These are phyloP conservation scores for Lachnellula willkommii DNA, from an alignment of 2,329 filamentous ascomycete species.

Conservation along the genomic window DNA sequence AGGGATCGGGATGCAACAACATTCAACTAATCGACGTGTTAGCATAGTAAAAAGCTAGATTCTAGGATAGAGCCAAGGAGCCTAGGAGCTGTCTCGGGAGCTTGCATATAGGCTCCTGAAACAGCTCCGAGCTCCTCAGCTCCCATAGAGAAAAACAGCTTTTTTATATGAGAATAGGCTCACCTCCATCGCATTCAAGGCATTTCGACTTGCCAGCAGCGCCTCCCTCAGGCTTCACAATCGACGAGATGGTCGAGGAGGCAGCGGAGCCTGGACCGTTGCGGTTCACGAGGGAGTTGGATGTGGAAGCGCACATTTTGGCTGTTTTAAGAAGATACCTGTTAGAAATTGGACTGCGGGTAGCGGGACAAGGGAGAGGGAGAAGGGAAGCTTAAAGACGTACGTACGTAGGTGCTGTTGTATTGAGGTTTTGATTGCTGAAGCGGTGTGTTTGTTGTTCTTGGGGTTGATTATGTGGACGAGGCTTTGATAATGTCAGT, in stretches of 20 bases:
- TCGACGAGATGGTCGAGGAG: constrained; percentile 44
- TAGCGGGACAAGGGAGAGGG: background rate
- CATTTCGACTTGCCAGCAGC: constrained; percentile 42
- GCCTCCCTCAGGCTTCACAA: constrained; percentile 44
- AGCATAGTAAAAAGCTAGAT: too few relatives aligned
- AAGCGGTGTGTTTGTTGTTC: background rate
- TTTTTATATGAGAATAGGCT: too few relatives aligned
- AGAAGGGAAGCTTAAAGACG: background rate
- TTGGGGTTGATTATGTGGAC: background rate
- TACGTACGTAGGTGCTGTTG: background rate
- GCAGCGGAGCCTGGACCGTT: constrained; percentile 47
- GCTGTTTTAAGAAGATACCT: background rate
- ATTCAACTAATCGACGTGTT: constrained; percentile 31
- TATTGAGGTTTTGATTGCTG: background rate
- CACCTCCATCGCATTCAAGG: constrained; percentile 40
- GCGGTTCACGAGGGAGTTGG: constrained; percentile 33
- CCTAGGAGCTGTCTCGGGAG: too few relatives aligned
- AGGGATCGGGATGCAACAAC: constrained; percentile 50
- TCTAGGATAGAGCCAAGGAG: too few relatives aligned
- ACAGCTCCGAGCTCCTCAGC: too few relatives aligned
- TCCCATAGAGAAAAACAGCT: too few relatives aligned
- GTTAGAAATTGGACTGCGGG: background rate
- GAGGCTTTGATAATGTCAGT: constrained; percentile 6
- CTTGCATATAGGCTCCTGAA: too few relatives aligned
- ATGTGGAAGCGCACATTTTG: constrained; percentile 32